Base-by-base conservation (phyloP, 805 yeast genomes). In the Metschnikowia proteae region DNA sequence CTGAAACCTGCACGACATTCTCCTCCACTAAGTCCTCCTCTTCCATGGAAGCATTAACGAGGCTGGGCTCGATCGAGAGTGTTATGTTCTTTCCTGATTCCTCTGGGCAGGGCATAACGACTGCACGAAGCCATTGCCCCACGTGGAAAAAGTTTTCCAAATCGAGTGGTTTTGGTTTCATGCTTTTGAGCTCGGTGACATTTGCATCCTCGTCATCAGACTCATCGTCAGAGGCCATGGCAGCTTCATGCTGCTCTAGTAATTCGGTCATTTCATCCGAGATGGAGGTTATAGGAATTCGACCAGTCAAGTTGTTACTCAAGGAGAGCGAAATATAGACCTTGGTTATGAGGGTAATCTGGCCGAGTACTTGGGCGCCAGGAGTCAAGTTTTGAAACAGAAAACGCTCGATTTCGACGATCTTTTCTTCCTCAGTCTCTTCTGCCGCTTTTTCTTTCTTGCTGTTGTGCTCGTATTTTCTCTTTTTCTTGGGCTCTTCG, bases 111-210 rank as follows among this genome's bases (percentile, higher is more conserved):
- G 81, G 74, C 37, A 80, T 80, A 6, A 80, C 77, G n/a, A 91
- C 91, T 29, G 95, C 96, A 57, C 94, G 80, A 37, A 94, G 70
- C 89, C 94, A 92, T 64, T 87, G 92, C 7, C 98, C 98, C 34
- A 81, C 58, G 32, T 66, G 64, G 68, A 91, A 89, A 44, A 79
- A 63, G 1, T 72, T 61, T 1, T 68, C 63, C 47, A 86, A 71
- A 13, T 72, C 68, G 6, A 96, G 96, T 47, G 84, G 71, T 37
- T 75, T 78, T 11, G 67, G 67, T 45, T 57, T 55, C 38, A 46
- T 36, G 48, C 54, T 44, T 38, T 60, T 59, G 26, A 58, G 43
- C 4, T 67, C 63, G 4, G 65, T 55, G 3, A 60, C 65, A 3
- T 62, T 60, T 3, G 29, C 11, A 37, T 60, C 66, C 5, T 58